These are phyloP conservation scores for Tarenaya hassleriana DNA, from an alignment of 345 rosid genomes.

Conservation along the genomic window DNA sequence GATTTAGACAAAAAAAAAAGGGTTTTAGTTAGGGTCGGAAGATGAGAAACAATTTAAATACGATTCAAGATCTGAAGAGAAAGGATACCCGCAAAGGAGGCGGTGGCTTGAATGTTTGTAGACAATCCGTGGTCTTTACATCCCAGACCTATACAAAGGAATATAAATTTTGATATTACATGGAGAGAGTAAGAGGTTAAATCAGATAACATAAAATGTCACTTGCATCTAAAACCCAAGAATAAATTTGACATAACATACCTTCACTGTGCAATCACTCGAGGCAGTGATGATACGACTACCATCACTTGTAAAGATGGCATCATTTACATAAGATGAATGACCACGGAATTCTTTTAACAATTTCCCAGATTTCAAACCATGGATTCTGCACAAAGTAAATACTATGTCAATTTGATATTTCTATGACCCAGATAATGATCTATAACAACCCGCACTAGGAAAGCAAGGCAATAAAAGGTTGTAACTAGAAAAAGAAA, in stretches of 20 bases:
- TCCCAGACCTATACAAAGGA: slow-evolving; percentile 74
- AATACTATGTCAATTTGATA: slow-evolving; percentile 13
- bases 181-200: background rate
- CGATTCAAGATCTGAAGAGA: slow-evolving; percentile 12
- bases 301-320: slow-evolving; percentile 89
- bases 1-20: slow-evolving; percentile 20
- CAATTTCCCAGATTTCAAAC: slow-evolving; percentile 91
- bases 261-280: slow-evolving; percentile 88
- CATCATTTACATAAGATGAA: slow-evolving; percentile 80
- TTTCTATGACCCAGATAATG: no score
- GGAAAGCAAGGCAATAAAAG: background rate
- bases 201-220: background rate
- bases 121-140: slow-evolving; percentile 86
- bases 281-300: slow-evolving; percentile 85
- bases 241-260: slow-evolving; percentile 13
- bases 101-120: slow-evolving; percentile 87
- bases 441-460: no score
- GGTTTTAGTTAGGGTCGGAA: slow-evolving; percentile 13
- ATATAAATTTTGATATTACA: background rate
- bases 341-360: slow-evolving; percentile 96
- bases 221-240: slow-evolving; percentile 1
- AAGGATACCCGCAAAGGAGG: slow-evolving; percentile 76
- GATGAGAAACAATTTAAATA: slow-evolving; percentile 9
- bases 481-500: background rate
- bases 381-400: slow-evolving; percentile 67